A percentile compares a stretch with the other conserved stretches of the same genome.
phyloP scores from a whole-genome alignment of 2,329 filamentous ascomycete genomes.

The Parafenestella ontariensis region DNA sequence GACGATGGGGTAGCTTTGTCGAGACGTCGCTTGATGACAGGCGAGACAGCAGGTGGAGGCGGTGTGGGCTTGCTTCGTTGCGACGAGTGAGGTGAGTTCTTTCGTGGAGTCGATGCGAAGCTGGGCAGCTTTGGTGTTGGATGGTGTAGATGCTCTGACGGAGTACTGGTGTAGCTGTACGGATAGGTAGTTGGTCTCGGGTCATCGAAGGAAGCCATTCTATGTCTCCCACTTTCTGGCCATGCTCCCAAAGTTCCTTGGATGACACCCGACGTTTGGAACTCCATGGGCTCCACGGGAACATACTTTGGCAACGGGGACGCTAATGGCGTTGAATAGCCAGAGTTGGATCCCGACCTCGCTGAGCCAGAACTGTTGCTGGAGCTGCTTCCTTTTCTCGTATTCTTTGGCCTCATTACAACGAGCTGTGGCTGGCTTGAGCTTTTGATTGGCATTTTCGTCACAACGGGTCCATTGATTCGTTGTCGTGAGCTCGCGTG shows the following conservation, averaged over 20 bases:
- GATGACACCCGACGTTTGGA: constrained; percentile 13
- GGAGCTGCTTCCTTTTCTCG: constrained; percentile 33
- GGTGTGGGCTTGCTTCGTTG: constrained; percentile 9
- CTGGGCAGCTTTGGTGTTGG: constrained; percentile 22
- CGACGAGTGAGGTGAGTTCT: background rate
- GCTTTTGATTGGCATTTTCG: constrained; percentile 40
- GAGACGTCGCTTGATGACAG: constrained; percentile 31
- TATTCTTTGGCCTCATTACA: constrained; percentile 44
- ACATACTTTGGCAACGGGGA: constrained; percentile 37
- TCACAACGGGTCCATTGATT: constrained; percentile 34
- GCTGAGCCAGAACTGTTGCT: constrained; percentile 31
- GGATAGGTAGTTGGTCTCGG: constrained; percentile 34
- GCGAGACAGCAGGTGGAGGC: constrained; percentile 5
- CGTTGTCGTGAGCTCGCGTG: constrained; percentile 31
- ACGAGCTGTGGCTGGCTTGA: constrained; percentile 46
- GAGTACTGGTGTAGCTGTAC: constrained; percentile 15
- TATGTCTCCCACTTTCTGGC: constrained; percentile 18
- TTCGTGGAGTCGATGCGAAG: constrained; percentile 13
- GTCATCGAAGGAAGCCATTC: constrained; percentile 32
- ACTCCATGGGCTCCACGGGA: constrained; percentile 31
- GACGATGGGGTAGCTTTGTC: constrained; percentile 49
- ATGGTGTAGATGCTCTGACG: constrained; percentile 19
- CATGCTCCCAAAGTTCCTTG: constrained; percentile 16
- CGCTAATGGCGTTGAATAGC: constrained; percentile 28
- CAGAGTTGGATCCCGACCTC: constrained; percentile 27